Evolutionary conservation across 371 early-diverging fungal species (phyloP).

Genomic region (Rhizopus arrhizus): DNA sequence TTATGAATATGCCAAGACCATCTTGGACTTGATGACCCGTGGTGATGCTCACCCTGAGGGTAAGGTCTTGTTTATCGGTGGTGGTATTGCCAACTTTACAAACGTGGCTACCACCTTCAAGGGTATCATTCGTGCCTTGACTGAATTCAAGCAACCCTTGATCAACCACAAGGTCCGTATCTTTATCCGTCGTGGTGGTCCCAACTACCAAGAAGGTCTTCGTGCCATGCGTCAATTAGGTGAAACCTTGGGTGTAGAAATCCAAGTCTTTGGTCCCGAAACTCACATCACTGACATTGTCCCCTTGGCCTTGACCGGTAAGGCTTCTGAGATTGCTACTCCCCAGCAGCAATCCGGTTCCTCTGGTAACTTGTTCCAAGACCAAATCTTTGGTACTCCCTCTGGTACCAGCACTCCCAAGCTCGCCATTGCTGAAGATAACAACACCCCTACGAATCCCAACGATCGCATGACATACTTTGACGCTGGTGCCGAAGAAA

Average conservation of each 20-base stretch:
- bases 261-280: conserved; percentile 96
- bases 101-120: conserved; percentile 98
- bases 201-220: conserved; percentile 98
- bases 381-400: conserved; percentile 58
- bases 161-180: conserved; percentile 88
- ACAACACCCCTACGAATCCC: conserved; percentile 43
- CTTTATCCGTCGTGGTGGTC: conserved; percentile 97
- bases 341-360: conserved; percentile 34
- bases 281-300: conserved; percentile 98
- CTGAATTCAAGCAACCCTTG: conserved; percentile 86
- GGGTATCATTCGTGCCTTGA: conserved; percentile 95
- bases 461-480: conserved; percentile 66
- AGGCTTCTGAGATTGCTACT: conserved; percentile 39
- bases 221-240: conserved; percentile 93
- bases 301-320: conserved; percentile 83
- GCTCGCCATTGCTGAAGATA: conserved; percentile 39
- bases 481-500: conserved; percentile 25
- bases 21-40: conserved; percentile 96
- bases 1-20: conserved; percentile 97
- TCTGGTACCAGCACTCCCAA: conserved; percentile 43
- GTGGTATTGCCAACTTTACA: conserved; percentile 99
- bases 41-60: conserved; percentile 81
- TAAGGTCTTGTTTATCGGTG: conserved; percentile 96
- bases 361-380: conserved; percentile 69
- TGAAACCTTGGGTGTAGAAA: conserved; percentile 89